phyloP scores from a whole-genome alignment of 1,284 basidiomycete species.

The Malassezia slooffiae region DNA sequence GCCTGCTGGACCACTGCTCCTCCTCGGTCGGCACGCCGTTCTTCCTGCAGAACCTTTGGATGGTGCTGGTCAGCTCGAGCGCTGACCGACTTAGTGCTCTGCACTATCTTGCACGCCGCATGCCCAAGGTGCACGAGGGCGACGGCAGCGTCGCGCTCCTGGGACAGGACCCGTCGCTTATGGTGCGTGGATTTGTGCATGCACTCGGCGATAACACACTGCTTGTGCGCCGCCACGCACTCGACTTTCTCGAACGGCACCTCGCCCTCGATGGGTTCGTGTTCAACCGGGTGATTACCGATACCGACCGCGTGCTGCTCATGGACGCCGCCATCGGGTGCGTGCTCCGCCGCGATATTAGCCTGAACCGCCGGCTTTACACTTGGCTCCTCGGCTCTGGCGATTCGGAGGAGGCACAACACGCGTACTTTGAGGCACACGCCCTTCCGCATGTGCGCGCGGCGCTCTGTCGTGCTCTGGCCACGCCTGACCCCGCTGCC shows the following conservation, averaged over 20 bases:
- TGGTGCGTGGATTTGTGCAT: conserved; percentile 80
- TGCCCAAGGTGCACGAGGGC: conserved; percentile 51
- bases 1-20: conserved; percentile 68
- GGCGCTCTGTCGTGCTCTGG: conserved; percentile 24
- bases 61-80: conserved; percentile 81
- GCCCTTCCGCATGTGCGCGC: conserved; percentile 20
- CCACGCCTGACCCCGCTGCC: conserved; percentile 59
- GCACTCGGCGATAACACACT: conserved; percentile 70
- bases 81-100: conserved; percentile 72
- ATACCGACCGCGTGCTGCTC: conserved; percentile 26
- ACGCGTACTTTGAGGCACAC: conserved; percentile 22
- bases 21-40: conserved; percentile 60
- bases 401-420: conserved; percentile 54
- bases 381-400: conserved; percentile 75
- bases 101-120: conserved; percentile 69
- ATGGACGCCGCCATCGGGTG: conserved; percentile 31
- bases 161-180: conserved; percentile 73
- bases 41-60: conserved; percentile 90
- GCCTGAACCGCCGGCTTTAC: conserved; percentile 81
- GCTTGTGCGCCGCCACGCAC: conserved; percentile 48
- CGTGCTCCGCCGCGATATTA: conserved; percentile 71
- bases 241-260: conserved; percentile 36
- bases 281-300: conserved; percentile 16
- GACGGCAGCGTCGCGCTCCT: conserved; percentile 18
- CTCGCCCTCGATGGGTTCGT: conserved; percentile 24